Conservation (phyloP, 805 yeast genomes). For the Candida nemodendra region DNA sequence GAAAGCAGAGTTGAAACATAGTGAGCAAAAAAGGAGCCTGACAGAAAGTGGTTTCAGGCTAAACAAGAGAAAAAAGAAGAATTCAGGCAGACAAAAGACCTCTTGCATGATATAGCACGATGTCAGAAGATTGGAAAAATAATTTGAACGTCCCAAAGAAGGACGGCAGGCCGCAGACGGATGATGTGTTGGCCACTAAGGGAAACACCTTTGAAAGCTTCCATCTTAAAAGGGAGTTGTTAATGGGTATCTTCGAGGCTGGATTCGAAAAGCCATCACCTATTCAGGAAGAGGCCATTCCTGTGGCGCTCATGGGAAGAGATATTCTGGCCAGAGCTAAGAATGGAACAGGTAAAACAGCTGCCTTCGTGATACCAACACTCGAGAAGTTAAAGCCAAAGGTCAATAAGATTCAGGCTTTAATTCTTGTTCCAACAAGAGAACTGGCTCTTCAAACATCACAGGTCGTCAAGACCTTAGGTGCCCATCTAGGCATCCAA, state of each 20-base stretch:
- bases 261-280: constrained; percentile 99
- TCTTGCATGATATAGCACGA: too few relatives aligned
- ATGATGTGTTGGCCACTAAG: constrained; percentile 88
- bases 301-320: constrained; percentile 91
- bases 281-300: constrained; percentile 95
- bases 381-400: constrained; percentile 87
- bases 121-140: constrained; percentile 66
- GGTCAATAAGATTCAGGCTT: constrained; percentile 80
- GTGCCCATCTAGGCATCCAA: constrained; percentile 87
- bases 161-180: constrained; percentile 95
- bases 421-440: constrained; percentile 95
- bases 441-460: constrained; percentile 97
- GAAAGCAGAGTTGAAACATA: too few relatives aligned
- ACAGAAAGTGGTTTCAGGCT: too few relatives aligned
- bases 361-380: constrained; percentile 93
- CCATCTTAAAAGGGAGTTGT: constrained; percentile 82
- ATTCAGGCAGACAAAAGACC: too few relatives aligned
- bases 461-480: constrained; percentile 93
- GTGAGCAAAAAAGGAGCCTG: too few relatives aligned
- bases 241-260: constrained; percentile 98
- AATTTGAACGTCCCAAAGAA: constrained; percentile 72
- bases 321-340: constrained; percentile 97
- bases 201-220: constrained; percentile 92
- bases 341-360: constrained; percentile 98
- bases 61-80: too few relatives aligned